Evolutionary conservation across 352 stramenopile genomes (phyloP).

Genomic region (Phytopythium cucurbitacearum): DNA sequence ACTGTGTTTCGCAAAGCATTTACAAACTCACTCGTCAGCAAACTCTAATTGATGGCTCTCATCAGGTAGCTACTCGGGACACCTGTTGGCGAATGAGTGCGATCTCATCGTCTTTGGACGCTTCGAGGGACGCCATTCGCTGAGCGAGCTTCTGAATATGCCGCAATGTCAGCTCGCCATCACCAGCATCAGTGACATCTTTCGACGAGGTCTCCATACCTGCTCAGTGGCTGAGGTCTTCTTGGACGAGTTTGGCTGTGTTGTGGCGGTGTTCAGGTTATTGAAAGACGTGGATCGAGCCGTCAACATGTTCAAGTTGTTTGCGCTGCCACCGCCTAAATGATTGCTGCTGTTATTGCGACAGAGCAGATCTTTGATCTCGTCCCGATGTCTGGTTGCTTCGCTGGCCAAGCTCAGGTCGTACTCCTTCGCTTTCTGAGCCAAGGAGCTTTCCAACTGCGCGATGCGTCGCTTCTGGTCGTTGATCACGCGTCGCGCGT

Average conservation of each 20-base stretch:
- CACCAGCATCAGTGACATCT: not conserved
- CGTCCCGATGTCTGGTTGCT: conserved; percentile 27
- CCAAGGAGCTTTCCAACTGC: conserved; percentile 39
- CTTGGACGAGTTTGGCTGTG: not conserved
- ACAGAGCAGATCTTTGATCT: conserved; percentile 58
- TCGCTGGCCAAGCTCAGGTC: conserved; percentile 51
- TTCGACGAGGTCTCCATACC: not conserved
- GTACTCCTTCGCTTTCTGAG: conserved; percentile 58
- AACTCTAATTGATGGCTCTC: not conserved
- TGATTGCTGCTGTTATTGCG: conserved; percentile 19
- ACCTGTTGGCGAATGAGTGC: conserved; percentile 67
- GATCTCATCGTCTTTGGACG: conserved; percentile 65
- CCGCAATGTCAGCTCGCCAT: not conserved
- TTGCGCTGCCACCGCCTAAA: conserved; percentile 11
- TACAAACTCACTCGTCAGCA: not conserved
- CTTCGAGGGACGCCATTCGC: conserved; percentile 45
- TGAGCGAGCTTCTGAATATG: conserved; percentile 38
- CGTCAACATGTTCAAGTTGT: conserved; percentile 3
- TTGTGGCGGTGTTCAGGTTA: conserved; percentile 7
- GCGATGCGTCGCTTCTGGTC: conserved; percentile 50
- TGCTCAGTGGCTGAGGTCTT: not conserved
- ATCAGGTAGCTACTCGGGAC: not conserved
- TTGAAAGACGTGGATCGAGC: conserved; percentile 12
- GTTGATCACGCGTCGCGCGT: conserved; percentile 39
- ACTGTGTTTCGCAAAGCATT: conserved; percentile 16